Conservation (phyloP, 2,329 filamentous ascomycete genomes). For the Ilyonectria destructans region DNA sequence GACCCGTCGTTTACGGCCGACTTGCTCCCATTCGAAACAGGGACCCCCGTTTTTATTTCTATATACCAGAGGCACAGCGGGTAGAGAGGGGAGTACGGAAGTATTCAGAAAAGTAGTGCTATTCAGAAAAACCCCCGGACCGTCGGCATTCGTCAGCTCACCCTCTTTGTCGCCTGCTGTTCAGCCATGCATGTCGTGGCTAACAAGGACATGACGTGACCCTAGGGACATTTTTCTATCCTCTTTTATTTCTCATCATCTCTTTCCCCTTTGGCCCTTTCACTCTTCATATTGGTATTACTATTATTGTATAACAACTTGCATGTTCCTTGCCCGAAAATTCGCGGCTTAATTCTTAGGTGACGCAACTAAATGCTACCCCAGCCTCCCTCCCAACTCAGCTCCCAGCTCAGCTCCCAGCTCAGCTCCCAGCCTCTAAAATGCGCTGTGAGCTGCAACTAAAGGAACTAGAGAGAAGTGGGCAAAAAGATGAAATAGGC, state of each 20-base stretch:
- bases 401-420: not conserved
- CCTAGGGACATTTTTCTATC: not conserved
- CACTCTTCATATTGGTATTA: not conserved
- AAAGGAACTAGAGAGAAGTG: not conserved
- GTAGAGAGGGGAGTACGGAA: not conserved
- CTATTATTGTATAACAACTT: not conserved
- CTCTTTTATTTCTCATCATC: not conserved
- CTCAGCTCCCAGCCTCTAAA: not conserved
- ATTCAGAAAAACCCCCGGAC: not conserved
- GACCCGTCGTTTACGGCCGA: constrained; percentile 10
- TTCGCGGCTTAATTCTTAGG: not conserved
- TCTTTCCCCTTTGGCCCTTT: not conserved
- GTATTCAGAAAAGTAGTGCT: not conserved
- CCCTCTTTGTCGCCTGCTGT: not conserved
- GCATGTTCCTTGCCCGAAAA: not conserved
- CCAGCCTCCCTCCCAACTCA: constrained; percentile 3
- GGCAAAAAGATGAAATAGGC: not conserved
- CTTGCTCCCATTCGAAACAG: constrained; percentile 3
- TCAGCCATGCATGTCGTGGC: too few relatives aligned
- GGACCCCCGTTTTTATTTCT: constrained; percentile 5
- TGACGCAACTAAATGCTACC: not conserved
- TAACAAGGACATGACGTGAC: not conserved
- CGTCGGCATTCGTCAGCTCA: constrained; percentile 27
- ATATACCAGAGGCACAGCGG: not conserved
- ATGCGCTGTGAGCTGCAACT: not conserved